Evolutionary conservation across 2,329 filamentous ascomycete species (phyloP), one percentile per base, ranked within the genome.

Genomic region (Fusarium scirpi): DNA sequence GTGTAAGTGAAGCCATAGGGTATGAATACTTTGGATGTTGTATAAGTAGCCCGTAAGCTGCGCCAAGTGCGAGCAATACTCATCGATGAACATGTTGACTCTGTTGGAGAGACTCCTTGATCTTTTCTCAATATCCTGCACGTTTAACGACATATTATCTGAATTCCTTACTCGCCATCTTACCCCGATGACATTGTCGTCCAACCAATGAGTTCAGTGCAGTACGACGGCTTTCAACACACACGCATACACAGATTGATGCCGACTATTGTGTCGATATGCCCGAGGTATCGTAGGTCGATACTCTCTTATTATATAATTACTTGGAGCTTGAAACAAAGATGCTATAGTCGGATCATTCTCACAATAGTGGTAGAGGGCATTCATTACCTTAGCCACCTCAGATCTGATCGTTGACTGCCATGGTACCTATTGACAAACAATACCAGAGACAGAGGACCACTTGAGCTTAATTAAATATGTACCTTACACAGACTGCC

Each of bases 1-100:
- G 49, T 52, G 49, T 43, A 53, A 53, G 49, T 53, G 38, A 53
- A 45, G 52, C 38, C 40, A n/a, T 55, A 55, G 52, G 49, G 49
- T 53, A 53, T 53, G 32, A 40, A 15, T 27, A 27, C 10, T 12
- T 38, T 38, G 5, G 12, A 9, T 25, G 15, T 38, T 25, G n/a
- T 27, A 16, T 43, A 18, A 29, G 12, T n/a, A 38, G 34, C 10
- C 12, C 13, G 25, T 43, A 8, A 29, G n/a, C 20, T 25, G 18
- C 12, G 16, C 9, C 15, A 53, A 41, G 24, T n/a, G 18, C 5
- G 13, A 25, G n/a, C 16, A 4, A 20, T 29, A 12, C 10, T 6
- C 8, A 16, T 11, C 20, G 11, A 18, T 29, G 5, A 18, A 20
- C 10, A 43, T 43, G 15, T 11, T n/a, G 18, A 8, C 6, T 22